Evolutionary conservation across 352 stramenopile species (phyloP).

Genomic region (Pythium grandisporangium): DNA sequence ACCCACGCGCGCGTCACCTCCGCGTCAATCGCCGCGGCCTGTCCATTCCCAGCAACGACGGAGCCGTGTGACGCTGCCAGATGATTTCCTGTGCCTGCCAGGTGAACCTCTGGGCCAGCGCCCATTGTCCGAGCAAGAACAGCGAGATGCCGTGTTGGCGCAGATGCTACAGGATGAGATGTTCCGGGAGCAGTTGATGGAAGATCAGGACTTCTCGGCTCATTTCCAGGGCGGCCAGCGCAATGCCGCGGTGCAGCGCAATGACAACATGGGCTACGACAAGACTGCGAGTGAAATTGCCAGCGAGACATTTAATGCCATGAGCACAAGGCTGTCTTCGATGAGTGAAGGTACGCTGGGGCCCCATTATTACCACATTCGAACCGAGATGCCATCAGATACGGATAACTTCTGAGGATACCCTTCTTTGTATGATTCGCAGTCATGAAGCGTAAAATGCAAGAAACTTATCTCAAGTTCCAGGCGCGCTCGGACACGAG

Average conservation of each 20-base stretch:
- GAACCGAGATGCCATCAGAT: no score
- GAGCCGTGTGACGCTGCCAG: constrained; percentile 29
- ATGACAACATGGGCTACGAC: constrained; percentile 20
- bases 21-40: constrained; percentile 4
- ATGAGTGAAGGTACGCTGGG: constrained; percentile 60
- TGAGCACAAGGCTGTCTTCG: constrained; percentile 59
- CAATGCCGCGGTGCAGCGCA: constrained; percentile 5
- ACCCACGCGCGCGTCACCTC: background rate
- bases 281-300: constrained; percentile 67
- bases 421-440: constrained; percentile 1
- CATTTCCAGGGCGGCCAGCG: constrained; percentile 38
- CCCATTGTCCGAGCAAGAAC: constrained; percentile 50
- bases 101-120: background rate
- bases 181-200: constrained; percentile 66
- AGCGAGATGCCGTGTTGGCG: constrained; percentile 57
- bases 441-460: constrained; percentile 76
- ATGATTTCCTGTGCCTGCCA: constrained; percentile 69
- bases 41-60: constrained; percentile 3
- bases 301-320: constrained; percentile 54
- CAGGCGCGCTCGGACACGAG: constrained; percentile 51
- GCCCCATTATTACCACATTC: no score
- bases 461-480: constrained; percentile 80
- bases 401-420: no score
- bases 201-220: constrained; percentile 58
- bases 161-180: constrained; percentile 82